Conservation (phyloP, 805 yeast genomes). For the Sugiyamaella boreocaroliniensis region DNA sequence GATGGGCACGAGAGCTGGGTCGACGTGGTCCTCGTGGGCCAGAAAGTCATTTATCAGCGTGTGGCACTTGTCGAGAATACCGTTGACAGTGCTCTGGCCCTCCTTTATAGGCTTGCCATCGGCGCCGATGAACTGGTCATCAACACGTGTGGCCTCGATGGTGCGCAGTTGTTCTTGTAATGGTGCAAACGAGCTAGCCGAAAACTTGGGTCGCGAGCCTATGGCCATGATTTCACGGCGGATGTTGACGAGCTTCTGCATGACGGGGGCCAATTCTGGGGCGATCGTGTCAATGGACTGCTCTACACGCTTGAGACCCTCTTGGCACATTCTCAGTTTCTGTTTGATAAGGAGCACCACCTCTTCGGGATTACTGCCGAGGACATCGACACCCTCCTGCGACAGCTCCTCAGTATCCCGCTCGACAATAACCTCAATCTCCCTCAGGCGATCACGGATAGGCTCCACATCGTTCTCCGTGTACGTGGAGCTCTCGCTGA, state of each 20-base stretch:
- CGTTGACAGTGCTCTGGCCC: slow-evolving; percentile 29
- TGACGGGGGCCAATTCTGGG: slow-evolving; percentile 42
- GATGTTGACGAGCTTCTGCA: slow-evolving; percentile 55
- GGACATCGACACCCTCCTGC: slow-evolving; percentile 20
- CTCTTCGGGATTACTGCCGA: slow-evolving; percentile 28
- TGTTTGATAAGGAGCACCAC: slow-evolving; percentile 55
- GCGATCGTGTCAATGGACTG: slow-evolving; percentile 48
- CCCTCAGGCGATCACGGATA: slow-evolving; percentile 62
- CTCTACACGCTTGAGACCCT: slow-evolving; percentile 51
- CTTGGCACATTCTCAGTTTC: slow-evolving; percentile 58
- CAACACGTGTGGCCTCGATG: slow-evolving; percentile 45
- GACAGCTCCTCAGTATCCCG: slow-evolving; percentile 35
- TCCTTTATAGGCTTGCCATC: slow-evolving; percentile 20
- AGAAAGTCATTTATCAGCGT: slow-evolving; percentile 62
- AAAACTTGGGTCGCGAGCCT: slow-evolving; percentile 38
- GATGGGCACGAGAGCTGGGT: slow-evolving; percentile 46
- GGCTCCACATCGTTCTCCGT: slow-evolving; percentile 80
- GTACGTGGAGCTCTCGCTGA: slow-evolving; percentile 72
- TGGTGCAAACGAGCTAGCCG: slow-evolving; percentile 29
- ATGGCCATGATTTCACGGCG: slow-evolving; percentile 55
- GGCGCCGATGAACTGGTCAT: slow-evolving; percentile 43
- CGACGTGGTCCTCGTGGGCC: slow-evolving; percentile 40
- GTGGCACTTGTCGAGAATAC: slow-evolving; percentile 72
- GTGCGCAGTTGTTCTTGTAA: slow-evolving; percentile 36
- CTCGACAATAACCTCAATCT: slow-evolving; percentile 58